Evolutionary conservation across 371 early-diverging fungal species (phyloP), one percentile per base, ranked within the genome.

Genomic region (Amoeboaphelidium protococcarum): DNA sequence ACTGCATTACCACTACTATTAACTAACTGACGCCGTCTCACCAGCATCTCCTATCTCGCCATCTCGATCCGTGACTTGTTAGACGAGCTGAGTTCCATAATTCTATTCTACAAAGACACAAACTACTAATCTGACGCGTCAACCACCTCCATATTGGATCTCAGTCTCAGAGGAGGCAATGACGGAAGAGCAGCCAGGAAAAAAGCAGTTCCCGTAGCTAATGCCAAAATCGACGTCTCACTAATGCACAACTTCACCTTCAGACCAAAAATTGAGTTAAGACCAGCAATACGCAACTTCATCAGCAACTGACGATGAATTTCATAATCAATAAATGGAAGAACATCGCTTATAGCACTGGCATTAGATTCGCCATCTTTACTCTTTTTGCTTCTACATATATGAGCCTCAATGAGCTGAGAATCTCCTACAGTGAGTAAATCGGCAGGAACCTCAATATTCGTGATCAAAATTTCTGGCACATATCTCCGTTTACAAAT

Each of bases 261-360:
- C 21, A 79, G 56, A 0, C 78, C 78, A 56, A 78, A 80, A 4
- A 80, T 58, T 0, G 78, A 71, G 44, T 80, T 80, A 53, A 74
- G 51, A 3, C 77, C 76, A 51, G 72, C 63, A 12, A 76, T 65
- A 26, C 72, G 64, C 24, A 79, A 65, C 48, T 78, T 76, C 59
- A 70, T 72, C 56, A 74, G 62, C 16, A 80, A 58, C 50, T 80
- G 80, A 20, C 78, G 64, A 53, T 80, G 77, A 21, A 80, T 47
- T 44, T 80, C 81, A 57, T 78, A 80, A 51, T 79, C 74, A 3
- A 73, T 64, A 52, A 80, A 80, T 1, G 81, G 81, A 26, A 80
- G 65, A 0, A 74, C 64, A 41, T 79, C 79, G 57, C 72, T 71
- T 45, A 78, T 68, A 47, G 59, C 60, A 1, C 60, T 54, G 1